These are phyloP conservation scores for Nidularia pulvinata DNA, from an alignment of 768 basidiomycete genomes.

Conservation along the genomic window DNA sequence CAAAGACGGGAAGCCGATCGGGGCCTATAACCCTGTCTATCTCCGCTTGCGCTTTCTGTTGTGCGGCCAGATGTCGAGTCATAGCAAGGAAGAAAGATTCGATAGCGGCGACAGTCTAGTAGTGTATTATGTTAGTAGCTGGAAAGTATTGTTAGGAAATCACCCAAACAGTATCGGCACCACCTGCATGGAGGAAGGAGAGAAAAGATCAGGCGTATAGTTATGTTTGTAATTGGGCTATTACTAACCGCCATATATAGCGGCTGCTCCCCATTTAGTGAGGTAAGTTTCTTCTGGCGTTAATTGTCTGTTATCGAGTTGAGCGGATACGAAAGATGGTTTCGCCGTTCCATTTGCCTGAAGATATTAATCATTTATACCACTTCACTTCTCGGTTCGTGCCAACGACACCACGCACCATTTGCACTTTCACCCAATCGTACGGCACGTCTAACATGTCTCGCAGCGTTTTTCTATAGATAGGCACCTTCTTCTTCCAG, in stretches of 20 bases:
- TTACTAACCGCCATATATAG: constrained; percentile 25
- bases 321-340: constrained; percentile 8
- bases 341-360: no score
- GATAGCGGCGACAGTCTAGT: constrained; percentile 6
- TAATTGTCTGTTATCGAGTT: not conserved
- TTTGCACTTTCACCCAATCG: not conserved
- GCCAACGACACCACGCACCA: no score
- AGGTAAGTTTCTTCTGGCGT: constrained; percentile 4
- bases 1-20: constrained; percentile 13
- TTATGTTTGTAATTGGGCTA: not conserved
- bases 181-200: not conserved
- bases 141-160: not conserved
- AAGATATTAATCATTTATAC: no score
- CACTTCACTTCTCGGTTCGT: no score
- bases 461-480: not conserved
- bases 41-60: constrained; percentile 21
- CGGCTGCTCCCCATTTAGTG: constrained; percentile 17
- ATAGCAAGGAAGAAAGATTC: constrained; percentile 20
- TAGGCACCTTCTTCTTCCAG: not conserved
- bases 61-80: constrained; percentile 15
- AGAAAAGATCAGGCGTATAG: not conserved
- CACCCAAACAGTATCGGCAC: not conserved
- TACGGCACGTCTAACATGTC: not conserved
- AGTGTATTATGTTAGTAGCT: not conserved
- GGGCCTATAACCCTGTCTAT: constrained; percentile 20